phyloP scores from a whole-genome alignment of 192 early-diverging fungal genomes.

The Podila horticola region DNA sequence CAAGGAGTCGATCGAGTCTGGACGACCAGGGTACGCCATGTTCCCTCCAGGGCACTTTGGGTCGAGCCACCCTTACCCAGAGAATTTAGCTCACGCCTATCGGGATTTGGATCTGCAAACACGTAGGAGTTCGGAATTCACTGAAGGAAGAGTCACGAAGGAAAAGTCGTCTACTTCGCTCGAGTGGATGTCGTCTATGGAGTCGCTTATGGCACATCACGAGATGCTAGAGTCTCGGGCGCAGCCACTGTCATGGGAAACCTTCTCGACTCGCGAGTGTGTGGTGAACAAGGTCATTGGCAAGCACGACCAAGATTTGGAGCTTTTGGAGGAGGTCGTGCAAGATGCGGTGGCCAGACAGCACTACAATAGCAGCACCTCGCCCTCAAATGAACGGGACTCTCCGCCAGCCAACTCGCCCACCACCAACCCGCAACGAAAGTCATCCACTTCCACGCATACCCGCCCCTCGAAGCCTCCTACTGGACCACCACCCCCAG shows the following conservation, averaged over 20 bases:
- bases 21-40: conserved; percentile 24
- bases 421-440: neutral
- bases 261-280: conserved; percentile 39
- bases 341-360: conserved; percentile 37
- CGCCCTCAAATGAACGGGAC: conserved; percentile 1
- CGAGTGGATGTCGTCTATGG: conserved; percentile 10
- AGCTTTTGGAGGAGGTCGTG: conserved; percentile 25
- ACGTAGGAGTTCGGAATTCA: neutral
- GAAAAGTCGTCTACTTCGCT: neutral
- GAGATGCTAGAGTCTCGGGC: conserved; percentile 9
- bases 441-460: neutral
- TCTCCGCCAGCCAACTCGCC: neutral
- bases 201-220: neutral
- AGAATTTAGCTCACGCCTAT: neutral
- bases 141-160: neutral
- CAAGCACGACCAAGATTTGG: conserved; percentile 28
- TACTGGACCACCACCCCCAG: neutral
- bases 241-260: conserved; percentile 39
- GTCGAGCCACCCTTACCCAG: neutral
- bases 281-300: conserved; percentile 42
- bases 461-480: neutral
- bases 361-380: conserved; percentile 1
- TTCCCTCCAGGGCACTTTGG: conserved; percentile 9
- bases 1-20: conserved; percentile 40
- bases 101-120: neutral